phyloP scores from a whole-genome alignment of 164 flowering plant species.

The Stephania yunnanensis region DNA sequence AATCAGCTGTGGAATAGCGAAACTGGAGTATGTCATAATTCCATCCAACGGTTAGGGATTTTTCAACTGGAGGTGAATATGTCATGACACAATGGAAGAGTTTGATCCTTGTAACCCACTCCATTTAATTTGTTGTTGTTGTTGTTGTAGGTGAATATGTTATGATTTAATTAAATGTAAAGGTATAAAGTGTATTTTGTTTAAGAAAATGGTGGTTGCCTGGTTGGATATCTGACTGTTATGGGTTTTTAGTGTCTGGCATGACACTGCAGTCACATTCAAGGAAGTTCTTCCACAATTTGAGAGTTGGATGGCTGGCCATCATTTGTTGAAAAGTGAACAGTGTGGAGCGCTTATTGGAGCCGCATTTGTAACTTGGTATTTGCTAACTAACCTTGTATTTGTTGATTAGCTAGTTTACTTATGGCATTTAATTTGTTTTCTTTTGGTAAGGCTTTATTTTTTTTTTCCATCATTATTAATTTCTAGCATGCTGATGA shows the following conservation, averaged over 20 bases:
- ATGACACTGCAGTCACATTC: conserved; percentile 86
- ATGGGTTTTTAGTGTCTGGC: conserved; percentile 80
- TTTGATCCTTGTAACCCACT: too few species aligned
- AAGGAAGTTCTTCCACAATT: conserved; percentile 67
- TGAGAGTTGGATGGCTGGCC: conserved; percentile 68
- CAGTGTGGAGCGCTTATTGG: conserved; percentile 40
- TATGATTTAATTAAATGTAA: too few species aligned
- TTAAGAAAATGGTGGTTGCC: neutral
- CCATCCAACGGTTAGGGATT: too few species aligned
- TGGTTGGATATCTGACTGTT: conserved; percentile 9
- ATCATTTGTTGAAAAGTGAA: conserved; percentile 56
- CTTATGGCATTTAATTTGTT: neutral
- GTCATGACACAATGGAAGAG: too few species aligned
- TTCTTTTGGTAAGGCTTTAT: neutral
- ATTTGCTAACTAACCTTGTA: conserved; percentile 14
- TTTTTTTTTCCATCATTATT: neutral
- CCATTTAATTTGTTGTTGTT: too few species aligned
- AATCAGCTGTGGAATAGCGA: too few species aligned
- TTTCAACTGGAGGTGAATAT: too few species aligned
- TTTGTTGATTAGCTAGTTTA: neutral
- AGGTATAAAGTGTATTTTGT: neutral
- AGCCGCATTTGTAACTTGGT: conserved; percentile 99
- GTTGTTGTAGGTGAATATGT: too few species aligned
- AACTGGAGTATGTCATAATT: too few species aligned
- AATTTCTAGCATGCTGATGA: neutral